Conservation (phyloP, 805 yeast genomes). For the Brettanomyces custersianus region DNA sequence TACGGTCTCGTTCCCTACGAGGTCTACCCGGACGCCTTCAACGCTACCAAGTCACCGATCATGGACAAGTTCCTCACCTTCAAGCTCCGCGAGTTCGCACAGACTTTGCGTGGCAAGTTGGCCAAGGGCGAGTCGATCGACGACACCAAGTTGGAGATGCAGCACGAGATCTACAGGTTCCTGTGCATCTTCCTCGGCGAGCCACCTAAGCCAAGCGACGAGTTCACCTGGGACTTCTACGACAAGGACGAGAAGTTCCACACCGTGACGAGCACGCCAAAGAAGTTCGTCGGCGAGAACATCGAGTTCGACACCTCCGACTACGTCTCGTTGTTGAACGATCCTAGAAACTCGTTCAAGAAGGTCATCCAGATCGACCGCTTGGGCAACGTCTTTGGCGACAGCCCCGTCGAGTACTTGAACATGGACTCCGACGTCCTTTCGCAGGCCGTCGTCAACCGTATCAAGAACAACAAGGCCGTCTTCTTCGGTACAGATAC, state of each 20-base stretch:
- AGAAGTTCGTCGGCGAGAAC: conserved; percentile 49
- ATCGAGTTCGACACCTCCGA: conserved; percentile 43
- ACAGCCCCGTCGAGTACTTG: conserved; percentile 62
- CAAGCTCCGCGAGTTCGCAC: conserved; percentile 72
- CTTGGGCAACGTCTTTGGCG: conserved; percentile 64
- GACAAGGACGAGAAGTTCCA: conserved; percentile 56
- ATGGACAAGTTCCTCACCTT: conserved; percentile 59
- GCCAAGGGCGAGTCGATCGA: conserved; percentile 33
- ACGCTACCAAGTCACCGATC: conserved; percentile 39
- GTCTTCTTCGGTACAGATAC: conserved; percentile 87
- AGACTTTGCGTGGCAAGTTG: conserved; percentile 44
- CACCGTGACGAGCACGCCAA: conserved; percentile 49
- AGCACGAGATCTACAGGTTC: conserved; percentile 55
- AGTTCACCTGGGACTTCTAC: conserved; percentile 64
- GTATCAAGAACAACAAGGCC: conserved; percentile 65
- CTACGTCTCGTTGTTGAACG: conserved; percentile 64
- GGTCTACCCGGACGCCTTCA: conserved; percentile 58
- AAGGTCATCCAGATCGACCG: conserved; percentile 62
- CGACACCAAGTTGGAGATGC: conserved; percentile 29
- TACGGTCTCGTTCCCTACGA: conserved; percentile 76
- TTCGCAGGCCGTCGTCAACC: conserved; percentile 52
- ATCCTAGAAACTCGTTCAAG: conserved; percentile 68
- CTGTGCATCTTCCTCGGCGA: conserved; percentile 64
- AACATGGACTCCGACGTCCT: conserved; percentile 54
- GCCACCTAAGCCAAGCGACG: conserved; percentile 67